Evolutionary conservation across 352 stramenopile species (phyloP), one percentile per base, ranked within the genome.

Genomic region (Globisporangium lucens): DNA sequence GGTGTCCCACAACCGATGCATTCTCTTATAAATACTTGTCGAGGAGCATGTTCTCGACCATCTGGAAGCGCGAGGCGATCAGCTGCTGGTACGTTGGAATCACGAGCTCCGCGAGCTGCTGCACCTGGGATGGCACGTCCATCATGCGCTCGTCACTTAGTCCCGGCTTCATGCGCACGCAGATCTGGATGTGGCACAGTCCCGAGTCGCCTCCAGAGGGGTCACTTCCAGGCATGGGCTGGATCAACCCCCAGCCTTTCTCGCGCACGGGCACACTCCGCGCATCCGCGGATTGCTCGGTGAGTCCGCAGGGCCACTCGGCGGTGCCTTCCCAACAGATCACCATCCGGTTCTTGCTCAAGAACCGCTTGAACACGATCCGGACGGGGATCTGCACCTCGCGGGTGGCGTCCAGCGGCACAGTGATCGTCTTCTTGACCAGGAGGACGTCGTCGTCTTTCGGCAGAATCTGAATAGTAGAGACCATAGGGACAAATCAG

Each of bases 31-130:
- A 46, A 38, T 46, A 49, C 47, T 56, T 47, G 52, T 73, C 67
- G 8, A 73, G 12, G 7, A 70, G 41, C 27, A 63, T 3, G 38
- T 73, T 73, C 63, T 73, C 67, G 36, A 73, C 38, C 36, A 73
- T 59, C 41, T 73, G 67, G 22, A 69, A 62, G 22, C 52, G 52
- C 20, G 46, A 5, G 6, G 17, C 8, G 7, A 73, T 62, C 47
- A 73, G 47, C 0, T 49, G 17, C 38, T 41, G 35, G 36, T 66
- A 53, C 27, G 62, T 47, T 27, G 67, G 67, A 12, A 73, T 51
- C 17, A 69, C 63, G 17, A 56, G 38, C n/a, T 66, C 12, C 29
- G 24, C 24, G 22, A 68, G 63, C 52, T 43, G 35, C 41, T 51
- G 17, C 13, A 62, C 52, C 1, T 61, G 63, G 17, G 30, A 15